Evolutionary conservation across 108 stramenopile genomes (phyloP).

Genomic region (Aureococcus anophagefferens): DNA sequence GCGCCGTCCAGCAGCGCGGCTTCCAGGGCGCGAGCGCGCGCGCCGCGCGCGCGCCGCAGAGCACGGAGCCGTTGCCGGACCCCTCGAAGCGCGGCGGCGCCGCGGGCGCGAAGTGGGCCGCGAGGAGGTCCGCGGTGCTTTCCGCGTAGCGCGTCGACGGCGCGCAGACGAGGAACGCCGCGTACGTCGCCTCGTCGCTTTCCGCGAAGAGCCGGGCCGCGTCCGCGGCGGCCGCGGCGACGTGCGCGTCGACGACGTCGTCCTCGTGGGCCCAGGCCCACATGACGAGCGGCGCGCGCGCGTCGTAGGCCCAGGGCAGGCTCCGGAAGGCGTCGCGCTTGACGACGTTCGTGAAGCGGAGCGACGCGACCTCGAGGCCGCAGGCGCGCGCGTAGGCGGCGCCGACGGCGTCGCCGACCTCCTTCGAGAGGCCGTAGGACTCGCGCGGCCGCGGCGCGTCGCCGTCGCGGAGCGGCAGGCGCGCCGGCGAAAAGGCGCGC

Average conservation of each 20-base stretch:
- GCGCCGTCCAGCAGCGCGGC: no score
- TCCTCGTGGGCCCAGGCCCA: neutral
- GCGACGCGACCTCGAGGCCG: neutral
- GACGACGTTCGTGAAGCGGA: neutral
- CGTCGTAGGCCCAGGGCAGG: neutral
- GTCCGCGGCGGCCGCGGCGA: neutral
- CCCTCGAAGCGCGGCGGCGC: no score
- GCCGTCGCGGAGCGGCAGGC: neutral
- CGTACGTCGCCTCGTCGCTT: neutral
- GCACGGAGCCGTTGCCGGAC: neutral
- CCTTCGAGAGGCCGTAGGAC: neutral
- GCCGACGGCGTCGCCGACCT: neutral
- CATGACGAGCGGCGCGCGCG: neutral
- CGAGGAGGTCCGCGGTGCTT: neutral
- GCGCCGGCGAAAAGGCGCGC: neutral
- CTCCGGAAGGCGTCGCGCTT: neutral
- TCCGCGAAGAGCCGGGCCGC: neutral
- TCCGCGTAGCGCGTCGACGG: neutral
- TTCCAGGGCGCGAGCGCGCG: no score
- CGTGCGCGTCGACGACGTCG: neutral
- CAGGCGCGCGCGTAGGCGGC: neutral
- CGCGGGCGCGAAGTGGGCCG: neutral
- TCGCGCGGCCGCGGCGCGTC: neutral
- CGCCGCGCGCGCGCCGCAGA: neutral
- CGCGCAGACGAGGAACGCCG: neutral